Evolutionary conservation across 2,329 filamentous ascomycete species (phyloP), one percentile per base, ranked within the genome.

Genomic region (Ascosphaera apis): DNA sequence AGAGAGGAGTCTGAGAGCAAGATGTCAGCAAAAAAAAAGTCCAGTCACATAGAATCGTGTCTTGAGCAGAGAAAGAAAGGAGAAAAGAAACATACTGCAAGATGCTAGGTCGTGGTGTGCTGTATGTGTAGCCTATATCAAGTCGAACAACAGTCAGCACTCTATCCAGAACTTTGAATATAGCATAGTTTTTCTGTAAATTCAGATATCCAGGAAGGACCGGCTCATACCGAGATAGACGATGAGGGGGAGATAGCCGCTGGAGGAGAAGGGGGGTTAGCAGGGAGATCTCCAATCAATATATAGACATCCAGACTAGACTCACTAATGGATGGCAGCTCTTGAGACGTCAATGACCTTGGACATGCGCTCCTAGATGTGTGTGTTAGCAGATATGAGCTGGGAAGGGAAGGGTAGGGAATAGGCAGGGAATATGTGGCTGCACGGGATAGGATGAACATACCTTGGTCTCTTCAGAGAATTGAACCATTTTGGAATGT

Each of bases 381-480:
- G 23, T 17, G 30, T 16, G 9, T 13, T 15, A 21, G 16, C 12
- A 3, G 8, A 35, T 18, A 16, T 13, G 15, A 15, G 15, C 27
- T 28, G 9, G 25, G 8, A 13, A 21, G n/a, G 17, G 36, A 18
- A 35, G 37, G 8, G 6, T 13, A 16, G 6, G 30, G 9, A 15
- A 4, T 33, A 37, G 36, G 15, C 25, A 31, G 17, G 15, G 21
- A 33, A 33, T 15, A 34, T 21, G 30, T 31, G 13, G 37, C 15
- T 11, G 18, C 28, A 34, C 17, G 35, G 37, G 36, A 44, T 36
- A 15, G 15, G 19, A 28, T 27, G 13, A 25, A 37, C 51, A 34
- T 44, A 91, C 86, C 77, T 95, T 95, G 53, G 84, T 83, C 65
- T 98, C 88, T 62, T 98, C 88, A 36, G 88, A 95, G 46, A 95